Percentiles rank a stretch among this genome's conserved stretches.
These are phyloP conservation scores for Tetrahymena elliotti DNA, from an alignment of 73 alveolate genomes.

Conservation along the genomic window DNA sequence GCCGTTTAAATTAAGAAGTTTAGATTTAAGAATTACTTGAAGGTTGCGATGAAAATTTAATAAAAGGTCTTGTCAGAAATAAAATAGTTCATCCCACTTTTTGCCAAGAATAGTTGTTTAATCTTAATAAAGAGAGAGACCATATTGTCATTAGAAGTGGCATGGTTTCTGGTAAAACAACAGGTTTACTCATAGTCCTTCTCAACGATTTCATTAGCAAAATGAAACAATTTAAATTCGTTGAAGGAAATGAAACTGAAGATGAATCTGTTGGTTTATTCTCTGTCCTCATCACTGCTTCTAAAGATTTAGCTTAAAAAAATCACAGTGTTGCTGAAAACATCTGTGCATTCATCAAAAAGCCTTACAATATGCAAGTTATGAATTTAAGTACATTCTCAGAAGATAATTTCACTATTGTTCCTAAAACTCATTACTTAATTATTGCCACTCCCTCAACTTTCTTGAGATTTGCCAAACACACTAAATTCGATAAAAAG, in stretches of 20 bases:
- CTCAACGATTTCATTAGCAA: not conserved
- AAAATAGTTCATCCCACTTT: not conserved
- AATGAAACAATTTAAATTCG: not conserved
- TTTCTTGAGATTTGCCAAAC: not conserved
- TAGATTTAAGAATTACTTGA: not conserved
- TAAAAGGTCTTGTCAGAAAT: not conserved
- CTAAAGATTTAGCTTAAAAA: not conserved
- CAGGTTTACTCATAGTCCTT: not conserved
- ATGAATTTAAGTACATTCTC: not conserved
- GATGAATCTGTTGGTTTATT: not conserved
- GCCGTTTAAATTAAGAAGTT: not conserved
- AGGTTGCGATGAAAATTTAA: not conserved
- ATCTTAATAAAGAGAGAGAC: not conserved
- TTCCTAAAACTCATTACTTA: not conserved
- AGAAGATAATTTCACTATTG: not conserved
- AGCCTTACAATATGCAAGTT: not conserved
- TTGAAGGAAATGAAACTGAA: not conserved
- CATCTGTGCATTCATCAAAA: not conserved
- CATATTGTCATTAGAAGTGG: not conserved
- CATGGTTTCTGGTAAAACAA: not conserved
- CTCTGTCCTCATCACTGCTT: not conserved
- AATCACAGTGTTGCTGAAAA: slow-evolving; percentile 1
- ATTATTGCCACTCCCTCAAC: not conserved
- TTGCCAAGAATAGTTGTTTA: not conserved
- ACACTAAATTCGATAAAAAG: not conserved